A percentile compares a stretch with the other conserved stretches of the same genome.
phyloP scores from a whole-genome alignment of 345 rosid species.

The Rhizophora apiculata region DNA sequence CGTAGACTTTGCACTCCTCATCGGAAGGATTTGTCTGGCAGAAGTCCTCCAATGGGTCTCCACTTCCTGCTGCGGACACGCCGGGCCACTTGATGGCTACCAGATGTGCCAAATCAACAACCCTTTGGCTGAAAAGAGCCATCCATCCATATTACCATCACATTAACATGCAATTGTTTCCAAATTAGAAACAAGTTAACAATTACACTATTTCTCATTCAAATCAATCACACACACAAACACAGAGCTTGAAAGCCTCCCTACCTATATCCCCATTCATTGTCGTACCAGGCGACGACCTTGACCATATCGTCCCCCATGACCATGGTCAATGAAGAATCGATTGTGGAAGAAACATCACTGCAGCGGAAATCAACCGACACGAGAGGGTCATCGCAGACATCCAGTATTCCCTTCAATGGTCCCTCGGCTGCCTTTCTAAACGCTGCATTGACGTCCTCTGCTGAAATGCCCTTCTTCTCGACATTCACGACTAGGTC shows the following conservation, averaged over 20 bases:
- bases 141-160: neutral
- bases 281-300: slow-evolving; percentile 99
- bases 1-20: slow-evolving; percentile 92
- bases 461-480: slow-evolving; percentile 79
- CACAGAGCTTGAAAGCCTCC: neutral
- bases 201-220: neutral
- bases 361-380: slow-evolving; percentile 89
- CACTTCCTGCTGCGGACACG: slow-evolving; percentile 49
- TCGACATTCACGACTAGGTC: slow-evolving; percentile 85
- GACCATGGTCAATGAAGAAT: slow-evolving; percentile 91
- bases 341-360: slow-evolving; percentile 89
- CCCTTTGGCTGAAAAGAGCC: slow-evolving; percentile 72
- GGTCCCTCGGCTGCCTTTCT: slow-evolving; percentile 88
- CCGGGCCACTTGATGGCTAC: slow-evolving; percentile 95
- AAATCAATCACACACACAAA: too few species aligned
- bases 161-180: too few species aligned
- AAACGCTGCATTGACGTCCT: slow-evolving; percentile 93
- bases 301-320: slow-evolving; percentile 99
- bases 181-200: too few species aligned
- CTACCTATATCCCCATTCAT: slow-evolving; percentile 98
- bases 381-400: slow-evolving; percentile 84
- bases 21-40: slow-evolving; percentile 86
- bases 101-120: slow-evolving; percentile 88
- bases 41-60: slow-evolving; percentile 91
- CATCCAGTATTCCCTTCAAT: slow-evolving; percentile 73